These are phyloP conservation scores for Phialocephala sp. DNA, from an alignment of 2,329 filamentous ascomycete genomes.

Conservation along the genomic window DNA sequence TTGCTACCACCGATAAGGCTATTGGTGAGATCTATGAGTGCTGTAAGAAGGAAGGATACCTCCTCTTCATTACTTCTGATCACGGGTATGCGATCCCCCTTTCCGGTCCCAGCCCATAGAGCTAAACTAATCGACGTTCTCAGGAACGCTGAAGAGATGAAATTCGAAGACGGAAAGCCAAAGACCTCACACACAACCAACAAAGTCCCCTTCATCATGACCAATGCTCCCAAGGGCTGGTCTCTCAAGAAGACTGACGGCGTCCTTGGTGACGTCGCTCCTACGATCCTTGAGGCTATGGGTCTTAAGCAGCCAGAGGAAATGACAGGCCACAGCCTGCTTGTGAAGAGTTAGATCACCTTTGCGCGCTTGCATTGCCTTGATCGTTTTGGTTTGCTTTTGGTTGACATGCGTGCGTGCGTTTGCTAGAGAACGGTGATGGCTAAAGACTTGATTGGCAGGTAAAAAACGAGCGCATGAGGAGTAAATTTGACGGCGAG, in stretches of 20 bases:
- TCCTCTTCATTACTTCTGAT: slow-evolving; percentile 94
- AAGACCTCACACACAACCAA: slow-evolving; percentile 99
- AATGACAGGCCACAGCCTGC: slow-evolving; percentile 87
- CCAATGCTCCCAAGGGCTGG: slow-evolving; percentile 91
- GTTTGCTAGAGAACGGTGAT: slow-evolving; percentile 9
- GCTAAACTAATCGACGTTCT: slow-evolving; percentile 25
- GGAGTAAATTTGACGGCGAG: slow-evolving; percentile 28
- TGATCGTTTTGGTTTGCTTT: slow-evolving; percentile 4
- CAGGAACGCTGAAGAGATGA: slow-evolving; percentile 96
- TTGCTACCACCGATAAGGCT: slow-evolving; percentile 86
- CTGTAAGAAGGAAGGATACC: slow-evolving; percentile 91
- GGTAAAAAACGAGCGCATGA: slow-evolving; percentile 42
- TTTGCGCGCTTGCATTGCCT: slow-evolving; percentile 13
- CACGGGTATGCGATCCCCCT: slow-evolving; percentile 68
- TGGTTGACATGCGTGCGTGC: slow-evolving; percentile 1
- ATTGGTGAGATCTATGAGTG: slow-evolving; percentile 92
- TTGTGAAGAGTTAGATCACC: slow-evolving; percentile 66
- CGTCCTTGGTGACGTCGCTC: slow-evolving; percentile 96
- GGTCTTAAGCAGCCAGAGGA: slow-evolving; percentile 87
- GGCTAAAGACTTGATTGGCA: slow-evolving; percentile 33
- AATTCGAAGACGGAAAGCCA: slow-evolving; percentile 91
- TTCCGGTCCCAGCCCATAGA: background rate
- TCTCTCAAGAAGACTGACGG: slow-evolving; percentile 77
- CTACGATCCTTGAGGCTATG: slow-evolving; percentile 91
- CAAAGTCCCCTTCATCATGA: slow-evolving; percentile 98